These are phyloP conservation scores for Pleoardoris graminearum DNA, from an alignment of 2,329 filamentous ascomycete genomes.

Conservation along the genomic window DNA sequence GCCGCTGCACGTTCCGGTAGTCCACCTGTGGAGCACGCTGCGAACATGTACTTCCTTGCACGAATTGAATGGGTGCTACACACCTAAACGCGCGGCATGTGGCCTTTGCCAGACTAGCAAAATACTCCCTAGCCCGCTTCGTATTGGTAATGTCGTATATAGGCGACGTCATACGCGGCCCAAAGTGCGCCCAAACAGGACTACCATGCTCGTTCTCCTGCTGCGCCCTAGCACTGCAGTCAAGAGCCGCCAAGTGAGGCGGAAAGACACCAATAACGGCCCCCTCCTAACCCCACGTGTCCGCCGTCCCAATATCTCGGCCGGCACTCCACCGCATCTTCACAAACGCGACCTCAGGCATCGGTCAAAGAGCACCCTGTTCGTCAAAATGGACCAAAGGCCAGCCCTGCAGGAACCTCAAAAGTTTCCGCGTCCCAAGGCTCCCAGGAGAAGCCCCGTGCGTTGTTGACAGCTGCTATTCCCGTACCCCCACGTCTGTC, in stretches of 20 bases:
- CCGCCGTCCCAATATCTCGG: conserved; percentile 8
- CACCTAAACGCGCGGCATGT: conserved; percentile 18
- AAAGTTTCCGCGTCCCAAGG: neutral
- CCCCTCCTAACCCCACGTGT: conserved; percentile 29
- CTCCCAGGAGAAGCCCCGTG: conserved; percentile 23
- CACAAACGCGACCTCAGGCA: conserved; percentile 12
- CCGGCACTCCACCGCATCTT: conserved; percentile 16
- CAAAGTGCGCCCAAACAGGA: conserved; percentile 3
- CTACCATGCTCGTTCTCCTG: neutral
- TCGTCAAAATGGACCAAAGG: conserved; percentile 7
- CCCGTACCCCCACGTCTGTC: conserved; percentile 27
- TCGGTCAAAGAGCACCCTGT: conserved; percentile 18
- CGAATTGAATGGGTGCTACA: conserved; percentile 14
- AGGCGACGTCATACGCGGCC: neutral
- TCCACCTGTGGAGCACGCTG: conserved; percentile 10
- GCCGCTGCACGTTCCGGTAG: conserved; percentile 18
- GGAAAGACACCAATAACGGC: conserved; percentile 25
- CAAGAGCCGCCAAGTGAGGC: neutral
- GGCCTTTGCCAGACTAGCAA: conserved; percentile 6
- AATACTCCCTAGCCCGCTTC: conserved; percentile 1
- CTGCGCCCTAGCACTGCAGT: conserved; percentile 7
- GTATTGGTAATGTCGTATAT: neutral
- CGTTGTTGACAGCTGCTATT: conserved; percentile 17
- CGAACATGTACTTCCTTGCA: conserved; percentile 25
- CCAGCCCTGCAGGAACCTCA: conserved; percentile 5